These are phyloP conservation scores for Leishmania major DNA, from an alignment of 208 protist species.

Conservation along the genomic window DNA sequence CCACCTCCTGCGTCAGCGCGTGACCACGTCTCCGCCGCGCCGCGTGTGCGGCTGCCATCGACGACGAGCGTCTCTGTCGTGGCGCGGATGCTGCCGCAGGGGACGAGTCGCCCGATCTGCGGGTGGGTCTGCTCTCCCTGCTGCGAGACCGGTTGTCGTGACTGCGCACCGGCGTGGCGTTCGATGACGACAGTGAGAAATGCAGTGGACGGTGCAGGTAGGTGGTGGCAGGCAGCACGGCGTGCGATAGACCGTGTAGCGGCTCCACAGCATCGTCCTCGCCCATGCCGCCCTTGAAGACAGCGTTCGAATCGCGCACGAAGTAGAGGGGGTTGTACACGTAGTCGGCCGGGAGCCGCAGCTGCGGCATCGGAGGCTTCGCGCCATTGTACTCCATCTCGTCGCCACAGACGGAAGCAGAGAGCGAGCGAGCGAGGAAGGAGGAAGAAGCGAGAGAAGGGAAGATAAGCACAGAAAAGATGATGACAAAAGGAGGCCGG, in stretches of 20 bases:
- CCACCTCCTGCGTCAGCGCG: slow-evolving; percentile 18
- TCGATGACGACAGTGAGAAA: slow-evolving; percentile 1
- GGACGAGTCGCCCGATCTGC: background rate
- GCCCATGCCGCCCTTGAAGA: too few relatives aligned
- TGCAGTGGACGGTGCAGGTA: slow-evolving; percentile 29
- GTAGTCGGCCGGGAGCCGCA: slow-evolving; percentile 29
- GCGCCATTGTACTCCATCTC: slow-evolving; percentile 11
- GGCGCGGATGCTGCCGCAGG: background rate
- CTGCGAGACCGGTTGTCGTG: background rate
- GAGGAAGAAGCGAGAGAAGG: background rate
- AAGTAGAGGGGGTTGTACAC: slow-evolving; percentile 28
- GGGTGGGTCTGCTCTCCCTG: background rate
- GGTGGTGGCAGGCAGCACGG: slow-evolving; percentile 9
- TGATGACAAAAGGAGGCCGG: background rate
- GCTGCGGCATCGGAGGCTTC: slow-evolving; percentile 14
- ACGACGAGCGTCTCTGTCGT: background rate
- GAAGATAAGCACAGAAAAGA: background rate
- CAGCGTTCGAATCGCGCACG: background rate
- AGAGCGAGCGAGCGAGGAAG: background rate
- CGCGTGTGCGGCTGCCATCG: background rate
- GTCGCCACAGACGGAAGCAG: background rate
- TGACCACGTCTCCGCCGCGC: slow-evolving; percentile 4
- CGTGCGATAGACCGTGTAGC: background rate
- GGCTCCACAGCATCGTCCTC: background rate
- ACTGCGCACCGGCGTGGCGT: slow-evolving; percentile 2